phyloP scores from a whole-genome alignment of 163 green algal species.

The Scenedesmus sp. region DNA sequence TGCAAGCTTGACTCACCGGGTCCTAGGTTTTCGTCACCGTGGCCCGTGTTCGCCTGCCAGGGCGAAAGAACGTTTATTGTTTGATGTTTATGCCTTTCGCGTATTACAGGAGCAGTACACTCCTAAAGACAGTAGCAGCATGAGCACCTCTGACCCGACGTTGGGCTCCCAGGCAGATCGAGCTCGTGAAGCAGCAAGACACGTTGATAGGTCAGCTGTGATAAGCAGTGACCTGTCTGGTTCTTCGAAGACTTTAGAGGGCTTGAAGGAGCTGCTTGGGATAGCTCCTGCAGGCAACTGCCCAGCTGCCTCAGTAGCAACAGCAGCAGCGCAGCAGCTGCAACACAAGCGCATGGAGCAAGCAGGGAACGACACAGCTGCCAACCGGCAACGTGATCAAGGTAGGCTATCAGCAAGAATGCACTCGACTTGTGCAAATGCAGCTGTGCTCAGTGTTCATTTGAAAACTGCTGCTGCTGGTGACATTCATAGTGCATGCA shows the following conservation, averaged over 20 bases:
- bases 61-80: background rate
- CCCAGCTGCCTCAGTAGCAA: background rate
- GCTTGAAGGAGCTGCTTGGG: background rate
- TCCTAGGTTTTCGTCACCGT: background rate
- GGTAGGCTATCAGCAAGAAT: background rate
- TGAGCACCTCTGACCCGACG: background rate
- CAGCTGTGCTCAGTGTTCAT: too few relatives aligned
- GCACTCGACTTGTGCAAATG: background rate
- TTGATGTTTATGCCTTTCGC: background rate
- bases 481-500: background rate
- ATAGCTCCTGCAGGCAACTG: constrained; percentile 4
- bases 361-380: background rate
- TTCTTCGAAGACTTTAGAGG: background rate
- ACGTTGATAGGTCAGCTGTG: background rate
- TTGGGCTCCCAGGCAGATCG: background rate
- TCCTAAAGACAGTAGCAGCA: background rate
- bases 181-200: background rate
- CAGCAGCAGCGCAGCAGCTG: background rate
- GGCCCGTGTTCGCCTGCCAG: background rate
- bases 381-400: background rate
- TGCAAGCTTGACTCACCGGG: background rate
- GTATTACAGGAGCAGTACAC: too few relatives aligned
- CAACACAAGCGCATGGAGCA: background rate
- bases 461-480: too few relatives aligned
- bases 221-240: background rate